These are phyloP conservation scores for Exophiala xenobiotica DNA, from an alignment of 2,329 filamentous ascomycete species.

Conservation along the genomic window DNA sequence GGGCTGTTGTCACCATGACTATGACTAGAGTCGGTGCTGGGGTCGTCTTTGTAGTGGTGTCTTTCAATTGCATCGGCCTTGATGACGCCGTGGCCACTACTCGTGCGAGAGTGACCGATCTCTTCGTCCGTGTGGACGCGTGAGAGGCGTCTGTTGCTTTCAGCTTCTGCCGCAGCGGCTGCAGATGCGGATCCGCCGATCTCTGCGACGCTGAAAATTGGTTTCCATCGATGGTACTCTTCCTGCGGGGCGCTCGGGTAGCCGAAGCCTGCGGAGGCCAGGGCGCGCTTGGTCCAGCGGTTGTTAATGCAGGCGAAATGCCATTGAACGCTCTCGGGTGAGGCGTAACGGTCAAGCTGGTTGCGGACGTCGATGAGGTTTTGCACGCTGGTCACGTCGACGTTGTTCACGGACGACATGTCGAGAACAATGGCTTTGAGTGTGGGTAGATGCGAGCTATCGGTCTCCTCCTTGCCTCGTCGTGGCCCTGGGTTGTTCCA, in stretches of 20 bases:
- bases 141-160: conserved; percentile 50
- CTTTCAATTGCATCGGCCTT: conserved; percentile 8
- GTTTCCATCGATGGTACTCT: conserved; percentile 73
- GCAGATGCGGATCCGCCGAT: conserved; percentile 71
- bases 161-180: conserved; percentile 65
- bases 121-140: conserved; percentile 26
- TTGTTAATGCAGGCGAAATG: conserved; percentile 94
- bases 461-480: conserved; percentile 52
- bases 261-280: conserved; percentile 84
- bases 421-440: conserved; percentile 91
- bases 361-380: conserved; percentile 92
- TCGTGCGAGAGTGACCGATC: conserved; percentile 26
- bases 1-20: conserved; percentile 31
- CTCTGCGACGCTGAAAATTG: conserved; percentile 92
- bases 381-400: conserved; percentile 90
- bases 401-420: conserved; percentile 88
- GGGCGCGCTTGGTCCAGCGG: conserved; percentile 88
- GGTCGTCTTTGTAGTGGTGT: conserved; percentile 20
- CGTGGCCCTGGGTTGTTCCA: conserved; percentile 91
- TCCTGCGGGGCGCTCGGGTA: conserved; percentile 62
- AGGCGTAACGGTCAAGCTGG: conserved; percentile 81
- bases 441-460: conserved; percentile 58
- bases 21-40: conserved; percentile 32
- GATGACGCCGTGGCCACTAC: conserved; percentile 3
- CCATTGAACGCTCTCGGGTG: conserved; percentile 85